These are phyloP conservation scores for Sideroxylon spinosum DNA, from an alignment of 179 eudicot species.

Conservation along the genomic window DNA sequence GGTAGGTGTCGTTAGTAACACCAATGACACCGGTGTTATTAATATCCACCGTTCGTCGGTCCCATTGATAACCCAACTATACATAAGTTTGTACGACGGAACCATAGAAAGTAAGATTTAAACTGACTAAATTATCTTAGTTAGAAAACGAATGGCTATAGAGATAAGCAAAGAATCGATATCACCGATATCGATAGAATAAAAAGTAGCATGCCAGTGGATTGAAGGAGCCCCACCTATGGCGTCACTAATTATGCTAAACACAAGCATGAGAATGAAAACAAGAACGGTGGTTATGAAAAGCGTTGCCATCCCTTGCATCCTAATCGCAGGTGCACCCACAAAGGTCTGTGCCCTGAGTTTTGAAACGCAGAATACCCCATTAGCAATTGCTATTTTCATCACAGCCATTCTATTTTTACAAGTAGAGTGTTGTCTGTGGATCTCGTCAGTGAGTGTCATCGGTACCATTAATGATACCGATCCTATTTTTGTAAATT, in stretches of 20 bases:
- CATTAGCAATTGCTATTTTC: constrained; percentile 50
- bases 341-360: constrained; percentile 39
- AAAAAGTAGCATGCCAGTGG: constrained; percentile 69
- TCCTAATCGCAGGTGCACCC: constrained; percentile 37
- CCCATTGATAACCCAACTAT: too few relatives aligned
- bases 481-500: too few relatives aligned
- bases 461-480: too few relatives aligned
- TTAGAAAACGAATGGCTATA: constrained; percentile 53
- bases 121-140: constrained; percentile 26
- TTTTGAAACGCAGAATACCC: constrained; percentile 47
- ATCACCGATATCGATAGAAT: constrained; percentile 42
- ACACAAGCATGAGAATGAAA: constrained; percentile 37
- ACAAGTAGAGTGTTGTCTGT: too few relatives aligned
- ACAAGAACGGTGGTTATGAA: constrained; percentile 41
- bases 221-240: constrained; percentile 77
- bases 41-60: too few relatives aligned
- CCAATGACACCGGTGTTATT: too few relatives aligned
- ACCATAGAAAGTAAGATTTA: not conserved
- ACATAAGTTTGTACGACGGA: too few relatives aligned
- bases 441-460: too few relatives aligned
- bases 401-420: constrained; percentile 32
- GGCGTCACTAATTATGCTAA: constrained; percentile 37
- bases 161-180: constrained; percentile 44
- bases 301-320: constrained; percentile 33
- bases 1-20: too few relatives aligned